Base-by-base conservation (phyloP, 805 yeast genomes). In the Ogataea ramenticola region DNA sequence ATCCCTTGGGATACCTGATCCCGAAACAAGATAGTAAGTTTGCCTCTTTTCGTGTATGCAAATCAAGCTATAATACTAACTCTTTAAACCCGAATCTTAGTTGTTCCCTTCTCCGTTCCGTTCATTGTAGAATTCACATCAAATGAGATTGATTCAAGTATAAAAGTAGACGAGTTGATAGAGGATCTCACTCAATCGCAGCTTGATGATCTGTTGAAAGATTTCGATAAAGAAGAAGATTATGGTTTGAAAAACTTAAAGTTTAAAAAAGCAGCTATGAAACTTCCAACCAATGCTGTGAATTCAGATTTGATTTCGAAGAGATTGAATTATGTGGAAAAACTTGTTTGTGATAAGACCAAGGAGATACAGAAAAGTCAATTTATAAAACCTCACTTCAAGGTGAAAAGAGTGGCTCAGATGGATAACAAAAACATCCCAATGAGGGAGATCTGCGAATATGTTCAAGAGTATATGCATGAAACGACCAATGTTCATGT, bases 21-120 rank as follows among this genome's bases (percentile, higher is more conserved):
- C 76, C 76, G 2, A 62, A 58, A 2, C 72, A 69, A 42, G 63
- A 59, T 36, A 46, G 70, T 68, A 50, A 46, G 71, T 61, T 38
- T 32, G 29, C 11, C 12, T 29, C 12, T 10, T 24, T 24, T 7
- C 6, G 27, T 7, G 27, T 24, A 24, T 10, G 6, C 10, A 7
- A 24, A 10, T 24, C 27, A n/a, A n/a, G n/a, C 10, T 24, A 7
- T 10, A 24, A 24, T 24, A 24, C 27, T 24, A 24, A 24, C 27
- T 7, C 10, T 24, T 7, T 10, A 24, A 24, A 24, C 27, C 27
- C 27, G 10, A 7, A 24, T 24, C 10, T 24, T 42, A 55, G 55
- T 56, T 14, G 47, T 55, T 8, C 55, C 63, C 7, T 47, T 60
- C 30, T 46, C 60, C 2, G 47, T 54, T 2, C 68, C 68, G n/a